Conservation (phyloP, 371 early-diverging fungal species). For the Modicella reniformis region DNA sequence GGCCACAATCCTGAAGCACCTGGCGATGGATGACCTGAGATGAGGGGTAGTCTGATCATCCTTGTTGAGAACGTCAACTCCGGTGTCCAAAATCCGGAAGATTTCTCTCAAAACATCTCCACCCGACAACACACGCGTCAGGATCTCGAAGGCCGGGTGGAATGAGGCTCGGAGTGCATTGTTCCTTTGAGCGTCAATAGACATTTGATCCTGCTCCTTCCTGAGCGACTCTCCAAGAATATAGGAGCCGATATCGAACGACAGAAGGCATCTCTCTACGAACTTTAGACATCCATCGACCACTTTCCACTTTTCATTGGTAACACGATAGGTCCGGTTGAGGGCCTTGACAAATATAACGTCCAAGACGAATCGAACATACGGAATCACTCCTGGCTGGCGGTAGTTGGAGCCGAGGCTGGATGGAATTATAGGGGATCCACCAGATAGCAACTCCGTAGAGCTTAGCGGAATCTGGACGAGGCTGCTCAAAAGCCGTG, state of each 20-base stretch:
- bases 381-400: slow-evolving; percentile 81
- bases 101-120: slow-evolving; percentile 74
- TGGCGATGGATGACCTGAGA: slow-evolving; percentile 37
- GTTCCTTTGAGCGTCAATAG: slow-evolving; percentile 39
- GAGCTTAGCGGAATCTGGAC: slow-evolving; percentile 68
- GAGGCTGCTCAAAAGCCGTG: slow-evolving; percentile 77
- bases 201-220: slow-evolving; percentile 32
- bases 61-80: slow-evolving; percentile 65
- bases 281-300: slow-evolving; percentile 77
- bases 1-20: slow-evolving; percentile 77
- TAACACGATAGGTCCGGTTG: slow-evolving; percentile 71
- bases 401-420: slow-evolving; percentile 67
- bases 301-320: slow-evolving; percentile 83
- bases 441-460: slow-evolving; percentile 50
- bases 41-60: slow-evolving; percentile 38
- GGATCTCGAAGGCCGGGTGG: slow-evolving; percentile 90
- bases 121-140: slow-evolving; percentile 81
- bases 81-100: slow-evolving; percentile 71
- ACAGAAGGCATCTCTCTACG: slow-evolving; percentile 80
- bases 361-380: slow-evolving; percentile 83
- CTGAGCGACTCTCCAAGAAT: slow-evolving; percentile 34
- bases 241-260: slow-evolving; percentile 72
- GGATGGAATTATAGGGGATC: slow-evolving; percentile 57
- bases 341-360: slow-evolving; percentile 79
- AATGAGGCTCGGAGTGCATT: slow-evolving; percentile 45